These are phyloP conservation scores for Tephrocybe sp. DNA, from an alignment of 768 basidiomycete species.

Conservation along the genomic window DNA sequence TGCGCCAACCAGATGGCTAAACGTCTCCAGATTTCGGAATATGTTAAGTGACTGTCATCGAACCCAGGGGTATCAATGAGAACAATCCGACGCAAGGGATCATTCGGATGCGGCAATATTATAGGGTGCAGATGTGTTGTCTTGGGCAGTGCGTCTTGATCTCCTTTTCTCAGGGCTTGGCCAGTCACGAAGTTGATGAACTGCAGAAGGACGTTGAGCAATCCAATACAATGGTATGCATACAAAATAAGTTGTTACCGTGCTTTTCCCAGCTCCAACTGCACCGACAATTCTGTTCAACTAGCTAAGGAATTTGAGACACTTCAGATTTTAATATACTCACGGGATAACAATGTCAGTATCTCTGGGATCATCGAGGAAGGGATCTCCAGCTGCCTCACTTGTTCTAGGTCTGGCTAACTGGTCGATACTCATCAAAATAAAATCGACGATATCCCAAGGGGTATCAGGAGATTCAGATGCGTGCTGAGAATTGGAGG, in stretches of 20 bases:
- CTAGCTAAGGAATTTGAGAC: background rate
- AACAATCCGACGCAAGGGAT: slow-evolving; percentile 9
- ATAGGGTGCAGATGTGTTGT: slow-evolving; percentile 10
- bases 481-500: too few relatives aligned
- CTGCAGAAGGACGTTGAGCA: background rate
- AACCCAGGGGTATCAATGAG: slow-evolving; percentile 22
- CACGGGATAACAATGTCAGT: slow-evolving; percentile 17
- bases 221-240: background rate
- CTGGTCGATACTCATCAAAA: background rate
- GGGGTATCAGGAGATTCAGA: too few relatives aligned
- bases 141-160: slow-evolving; percentile 6
- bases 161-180: slow-evolving; percentile 1
- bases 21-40: slow-evolving; percentile 15
- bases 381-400: slow-evolving; percentile 3
- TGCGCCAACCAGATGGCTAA: slow-evolving; percentile 16
- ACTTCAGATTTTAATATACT: background rate
- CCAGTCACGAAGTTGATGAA: slow-evolving; percentile 7
- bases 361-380: slow-evolving; percentile 4
- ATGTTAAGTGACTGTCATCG: slow-evolving; percentile 15
- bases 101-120: slow-evolving; percentile 3
- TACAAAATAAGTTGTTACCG: slow-evolving; percentile 4
- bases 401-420: background rate
- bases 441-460: background rate
- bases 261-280: slow-evolving; percentile 20
- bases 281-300: slow-evolving; percentile 13